phyloP scores from a whole-genome alignment of 2,329 filamentous ascomycete species.

The Cercospora brassicicola region DNA sequence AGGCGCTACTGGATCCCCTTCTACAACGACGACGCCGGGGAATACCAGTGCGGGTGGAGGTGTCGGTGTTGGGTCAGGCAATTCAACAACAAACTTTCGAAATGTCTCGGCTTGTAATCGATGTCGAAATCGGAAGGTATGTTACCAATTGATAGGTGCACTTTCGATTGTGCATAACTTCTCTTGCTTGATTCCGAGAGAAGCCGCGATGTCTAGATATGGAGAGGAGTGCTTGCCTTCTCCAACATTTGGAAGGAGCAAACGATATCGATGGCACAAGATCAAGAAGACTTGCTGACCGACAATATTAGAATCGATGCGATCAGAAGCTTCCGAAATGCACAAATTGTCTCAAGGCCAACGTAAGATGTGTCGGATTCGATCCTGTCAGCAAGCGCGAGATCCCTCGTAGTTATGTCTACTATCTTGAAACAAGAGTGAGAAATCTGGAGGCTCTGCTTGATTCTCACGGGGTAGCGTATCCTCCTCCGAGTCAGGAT shows the following conservation, averaged over 20 bases:
- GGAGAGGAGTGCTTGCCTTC: background rate
- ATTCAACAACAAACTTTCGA: conserved; percentile 63
- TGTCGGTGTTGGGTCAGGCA: background rate
- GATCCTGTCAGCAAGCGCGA: conserved; percentile 95
- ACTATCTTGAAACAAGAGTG: conserved; percentile 85
- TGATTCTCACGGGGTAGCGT: conserved; percentile 66
- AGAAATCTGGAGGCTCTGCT: conserved; percentile 79
- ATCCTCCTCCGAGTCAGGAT: conserved; percentile 65
- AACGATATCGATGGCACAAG: background rate
- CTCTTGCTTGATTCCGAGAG: background rate
- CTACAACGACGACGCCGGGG: background rate
- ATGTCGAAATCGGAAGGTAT: conserved; percentile 74
- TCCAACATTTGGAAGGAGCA: background rate
- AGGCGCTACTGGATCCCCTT: conserved; percentile 15
- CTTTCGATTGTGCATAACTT: background rate
- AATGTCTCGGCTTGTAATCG: conserved; percentile 88
- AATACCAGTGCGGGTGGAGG: conserved; percentile 14
- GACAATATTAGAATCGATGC: conserved; percentile 66
- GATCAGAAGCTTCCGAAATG: conserved; percentile 91
- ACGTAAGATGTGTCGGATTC: conserved; percentile 87
- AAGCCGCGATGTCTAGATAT: background rate
- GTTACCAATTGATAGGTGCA: background rate
- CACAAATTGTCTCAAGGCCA: conserved; percentile 88
- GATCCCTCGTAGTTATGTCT: conserved; percentile 86
- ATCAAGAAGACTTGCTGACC: background rate